These are phyloP conservation scores for Volvox africanus DNA, from an alignment of 139 green algal genomes.

Conservation along the genomic window DNA sequence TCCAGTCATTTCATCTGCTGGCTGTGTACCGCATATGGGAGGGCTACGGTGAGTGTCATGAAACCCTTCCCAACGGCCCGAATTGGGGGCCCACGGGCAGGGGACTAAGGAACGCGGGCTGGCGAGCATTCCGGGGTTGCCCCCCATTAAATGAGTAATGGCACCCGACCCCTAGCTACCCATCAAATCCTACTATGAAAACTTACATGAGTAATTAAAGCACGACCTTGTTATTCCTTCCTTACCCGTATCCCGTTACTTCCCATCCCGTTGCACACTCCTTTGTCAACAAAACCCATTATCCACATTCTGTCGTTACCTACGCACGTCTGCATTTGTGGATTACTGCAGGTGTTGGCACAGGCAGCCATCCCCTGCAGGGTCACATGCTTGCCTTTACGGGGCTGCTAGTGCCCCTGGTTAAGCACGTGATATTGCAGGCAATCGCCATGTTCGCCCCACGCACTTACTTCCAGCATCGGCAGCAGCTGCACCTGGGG, in stretches of 20 bases:
- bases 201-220: not conserved
- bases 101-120: not conserved
- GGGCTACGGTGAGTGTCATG: not conserved
- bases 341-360: not conserved
- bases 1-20: constrained; percentile 32
- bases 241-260: not conserved
- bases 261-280: not conserved
- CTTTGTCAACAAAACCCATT: not conserved
- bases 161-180: not conserved
- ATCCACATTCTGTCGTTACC: not conserved
- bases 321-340: not conserved
- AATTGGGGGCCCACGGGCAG: not conserved
- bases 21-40: constrained; percentile 31
- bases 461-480: constrained; percentile 12
- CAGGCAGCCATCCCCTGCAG: constrained; percentile 1
- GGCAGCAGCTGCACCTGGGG: not conserved
- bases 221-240: not conserved
- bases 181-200: not conserved
- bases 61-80: too few species aligned
- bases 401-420: constrained; percentile 25
- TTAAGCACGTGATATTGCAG: constrained; percentile 12
- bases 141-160: too few species aligned
- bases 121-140: not conserved
- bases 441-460: not conserved
- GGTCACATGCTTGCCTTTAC: constrained; percentile 23